Conservation (phyloP, 345 rosid genomes). For the Reutealis trisperma region DNA sequence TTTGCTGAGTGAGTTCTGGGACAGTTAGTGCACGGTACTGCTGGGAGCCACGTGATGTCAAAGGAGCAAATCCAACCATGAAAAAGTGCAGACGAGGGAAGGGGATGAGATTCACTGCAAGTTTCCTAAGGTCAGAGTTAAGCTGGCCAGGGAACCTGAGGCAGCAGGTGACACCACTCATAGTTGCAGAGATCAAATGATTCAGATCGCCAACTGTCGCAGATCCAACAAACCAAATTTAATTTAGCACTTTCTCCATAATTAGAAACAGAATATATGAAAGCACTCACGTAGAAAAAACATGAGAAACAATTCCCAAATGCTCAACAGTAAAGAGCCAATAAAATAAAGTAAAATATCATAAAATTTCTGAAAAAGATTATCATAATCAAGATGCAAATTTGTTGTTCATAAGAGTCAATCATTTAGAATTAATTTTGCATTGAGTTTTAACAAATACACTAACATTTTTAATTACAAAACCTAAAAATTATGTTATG, state of each 20-base stretch:
- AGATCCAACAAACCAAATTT: background rate
- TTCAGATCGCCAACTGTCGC: slow-evolving; percentile 26
- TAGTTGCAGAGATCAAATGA: slow-evolving; percentile 30
- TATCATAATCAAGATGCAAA: background rate
- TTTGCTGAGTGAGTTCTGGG: slow-evolving; percentile 28
- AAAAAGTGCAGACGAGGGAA: slow-evolving; percentile 26
- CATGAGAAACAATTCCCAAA: background rate
- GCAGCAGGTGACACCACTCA: slow-evolving; percentile 33
- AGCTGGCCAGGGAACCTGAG: slow-evolving; percentile 30
- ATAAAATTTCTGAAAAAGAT: too few relatives aligned
- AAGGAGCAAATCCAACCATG: slow-evolving; percentile 31
- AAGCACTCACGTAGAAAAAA: background rate
- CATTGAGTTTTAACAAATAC: background rate
- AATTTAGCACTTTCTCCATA: background rate
- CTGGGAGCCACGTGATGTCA: slow-evolving; percentile 28
- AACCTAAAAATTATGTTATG: background rate
- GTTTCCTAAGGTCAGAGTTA: slow-evolving; percentile 29
- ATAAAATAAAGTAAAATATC: background rate
- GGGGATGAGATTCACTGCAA: slow-evolving; percentile 30
- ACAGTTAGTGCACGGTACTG: slow-evolving; percentile 27
- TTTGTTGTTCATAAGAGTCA: background rate
- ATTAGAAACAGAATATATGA: background rate
- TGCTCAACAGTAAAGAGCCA: too few relatives aligned
- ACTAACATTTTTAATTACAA: background rate
- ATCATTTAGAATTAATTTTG: background rate